Conservation (phyloP, 2,329 filamentous ascomycete genomes). For the Epicoccum sorghinum region DNA sequence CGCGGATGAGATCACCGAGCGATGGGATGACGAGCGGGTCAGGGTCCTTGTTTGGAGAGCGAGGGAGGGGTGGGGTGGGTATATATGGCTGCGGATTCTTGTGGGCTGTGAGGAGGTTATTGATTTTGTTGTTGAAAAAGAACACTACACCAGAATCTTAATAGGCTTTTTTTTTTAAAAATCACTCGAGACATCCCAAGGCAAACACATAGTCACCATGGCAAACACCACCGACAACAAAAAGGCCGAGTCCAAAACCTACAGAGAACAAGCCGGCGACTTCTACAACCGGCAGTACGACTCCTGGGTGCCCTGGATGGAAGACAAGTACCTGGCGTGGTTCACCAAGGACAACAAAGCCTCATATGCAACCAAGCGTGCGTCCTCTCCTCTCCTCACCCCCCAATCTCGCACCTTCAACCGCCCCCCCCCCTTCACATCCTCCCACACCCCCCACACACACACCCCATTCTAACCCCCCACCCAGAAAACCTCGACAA, state of each 20-base stretch:
- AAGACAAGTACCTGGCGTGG: conserved; percentile 73
- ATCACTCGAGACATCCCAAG: too few relatives aligned
- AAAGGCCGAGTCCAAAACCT: conserved; percentile 28
- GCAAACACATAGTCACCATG: not conserved
- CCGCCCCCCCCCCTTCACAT: not conserved
- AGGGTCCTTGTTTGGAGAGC: not conserved
- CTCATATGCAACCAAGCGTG: conserved; percentile 72
- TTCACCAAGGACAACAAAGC: conserved; percentile 81
- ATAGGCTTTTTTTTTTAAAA: too few relatives aligned
- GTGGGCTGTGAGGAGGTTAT: not conserved
- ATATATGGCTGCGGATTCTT: too few relatives aligned
- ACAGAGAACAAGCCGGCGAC: conserved; percentile 45
- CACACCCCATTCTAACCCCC: not conserved
- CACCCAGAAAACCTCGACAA: conserved; percentile 67
- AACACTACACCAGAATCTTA: not conserved
- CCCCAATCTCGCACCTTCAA: too few relatives aligned
- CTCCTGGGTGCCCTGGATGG: conserved; percentile 76
- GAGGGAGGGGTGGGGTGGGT: too few relatives aligned
- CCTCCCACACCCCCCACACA: not conserved
- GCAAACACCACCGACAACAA: not conserved
- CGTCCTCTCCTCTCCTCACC: too few relatives aligned
- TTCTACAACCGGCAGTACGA: conserved; percentile 77
- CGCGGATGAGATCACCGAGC: conserved; percentile 18
- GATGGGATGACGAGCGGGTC: conserved; percentile 8
- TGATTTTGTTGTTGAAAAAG: not conserved